Evolutionary conservation across 2,329 filamentous ascomycete genomes (phyloP).

Genomic region (Beauveria bassiana): DNA sequence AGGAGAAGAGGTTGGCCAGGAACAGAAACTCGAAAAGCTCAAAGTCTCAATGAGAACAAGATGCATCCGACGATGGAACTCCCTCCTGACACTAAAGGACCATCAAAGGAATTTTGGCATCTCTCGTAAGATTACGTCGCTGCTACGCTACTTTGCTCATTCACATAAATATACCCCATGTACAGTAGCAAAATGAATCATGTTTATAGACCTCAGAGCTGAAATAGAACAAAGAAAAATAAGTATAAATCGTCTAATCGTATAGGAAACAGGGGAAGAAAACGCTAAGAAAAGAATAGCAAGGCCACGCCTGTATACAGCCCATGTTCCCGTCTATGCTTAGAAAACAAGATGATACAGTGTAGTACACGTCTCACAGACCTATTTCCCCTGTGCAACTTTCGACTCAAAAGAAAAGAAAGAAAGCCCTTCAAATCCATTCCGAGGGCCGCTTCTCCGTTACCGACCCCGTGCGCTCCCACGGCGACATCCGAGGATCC

Average conservation of each 20-base stretch:
- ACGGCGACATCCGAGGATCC: conserved; percentile 1
- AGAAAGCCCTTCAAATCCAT: conserved; percentile 21
- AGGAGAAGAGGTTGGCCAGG: conserved; percentile 39
- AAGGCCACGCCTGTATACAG: background rate
- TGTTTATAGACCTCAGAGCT: background rate
- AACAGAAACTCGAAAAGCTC: conserved; percentile 22
- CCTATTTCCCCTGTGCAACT: background rate
- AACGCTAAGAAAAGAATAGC: background rate
- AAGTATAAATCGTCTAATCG: background rate
- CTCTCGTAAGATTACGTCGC: background rate
- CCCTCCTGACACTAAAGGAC: background rate
- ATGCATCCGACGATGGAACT: background rate
- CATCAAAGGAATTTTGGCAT: background rate
- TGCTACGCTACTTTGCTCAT: background rate
- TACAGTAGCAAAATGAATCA: background rate
- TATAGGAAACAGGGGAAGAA: background rate
- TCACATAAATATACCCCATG: background rate
- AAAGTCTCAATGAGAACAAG: conserved; percentile 12
- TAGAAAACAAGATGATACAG: background rate
- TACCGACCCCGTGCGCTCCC: conserved; percentile 3
- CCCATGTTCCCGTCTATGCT: background rate
- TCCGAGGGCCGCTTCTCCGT: conserved; percentile 16
- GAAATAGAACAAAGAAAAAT: background rate
- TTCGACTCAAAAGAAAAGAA: background rate
- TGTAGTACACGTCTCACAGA: background rate